These are phyloP conservation scores for Mycosphaerella sp. DNA, from an alignment of 2,329 filamentous ascomycete genomes.

Conservation along the genomic window DNA sequence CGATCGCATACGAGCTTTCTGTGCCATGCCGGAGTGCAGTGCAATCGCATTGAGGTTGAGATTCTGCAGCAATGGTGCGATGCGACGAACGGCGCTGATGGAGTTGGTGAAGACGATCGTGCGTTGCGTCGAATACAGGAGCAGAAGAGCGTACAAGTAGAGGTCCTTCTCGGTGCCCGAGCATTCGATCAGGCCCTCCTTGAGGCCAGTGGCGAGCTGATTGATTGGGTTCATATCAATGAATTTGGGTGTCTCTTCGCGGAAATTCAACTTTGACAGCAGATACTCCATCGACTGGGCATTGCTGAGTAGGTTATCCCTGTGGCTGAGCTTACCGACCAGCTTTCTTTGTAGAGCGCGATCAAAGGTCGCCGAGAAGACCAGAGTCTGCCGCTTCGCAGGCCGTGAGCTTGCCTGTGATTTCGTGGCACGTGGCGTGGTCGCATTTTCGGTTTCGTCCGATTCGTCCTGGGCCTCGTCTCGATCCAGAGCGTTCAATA, in stretches of 20 bases:
- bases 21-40: slow-evolving; percentile 88
- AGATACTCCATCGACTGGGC: slow-evolving; percentile 70
- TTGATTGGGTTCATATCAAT: slow-evolving; percentile 84
- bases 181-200: slow-evolving; percentile 88
- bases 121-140: slow-evolving; percentile 73
- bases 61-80: slow-evolving; percentile 77
- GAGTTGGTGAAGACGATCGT: slow-evolving; percentile 94
- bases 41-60: slow-evolving; percentile 69
- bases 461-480: slow-evolving; percentile 47
- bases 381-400: slow-evolving; percentile 66
- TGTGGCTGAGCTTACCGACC: slow-evolving; percentile 62
- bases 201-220: slow-evolving; percentile 80
- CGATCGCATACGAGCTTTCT: slow-evolving; percentile 89
- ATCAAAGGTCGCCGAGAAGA: slow-evolving; percentile 96
- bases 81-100: slow-evolving; percentile 80
- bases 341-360: slow-evolving; percentile 87
- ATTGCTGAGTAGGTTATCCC: slow-evolving; percentile 58
- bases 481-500: slow-evolving; percentile 72
- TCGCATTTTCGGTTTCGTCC: slow-evolving; percentile 25
- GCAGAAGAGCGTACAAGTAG: slow-evolving; percentile 80
- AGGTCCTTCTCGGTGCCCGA: slow-evolving; percentile 94
- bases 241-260: slow-evolving; percentile 76
- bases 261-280: slow-evolving; percentile 81
- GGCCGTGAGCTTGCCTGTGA: slow-evolving; percentile 2
- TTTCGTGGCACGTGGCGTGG: not conserved